Evolutionary conservation across 179 eudicot genomes (phyloP).

Genomic region (Silene noctiflora): DNA sequence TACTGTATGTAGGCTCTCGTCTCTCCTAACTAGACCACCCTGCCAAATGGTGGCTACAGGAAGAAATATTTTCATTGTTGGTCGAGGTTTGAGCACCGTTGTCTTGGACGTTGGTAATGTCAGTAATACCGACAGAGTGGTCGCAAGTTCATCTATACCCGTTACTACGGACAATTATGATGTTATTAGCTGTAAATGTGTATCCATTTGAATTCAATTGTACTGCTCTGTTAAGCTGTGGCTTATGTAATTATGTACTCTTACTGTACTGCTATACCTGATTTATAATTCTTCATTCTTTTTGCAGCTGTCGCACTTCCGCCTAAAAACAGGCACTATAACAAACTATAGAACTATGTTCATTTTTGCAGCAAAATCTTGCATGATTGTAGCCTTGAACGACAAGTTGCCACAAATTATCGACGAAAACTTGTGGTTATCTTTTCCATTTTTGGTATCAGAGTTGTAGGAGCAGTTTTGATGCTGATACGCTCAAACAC

Average conservation of each 20-base stretch:
- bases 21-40: conserved; percentile 61
- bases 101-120: conserved; percentile 49
- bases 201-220: conserved; percentile 39
- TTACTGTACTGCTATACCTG: not conserved
- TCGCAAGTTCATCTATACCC: conserved; percentile 50
- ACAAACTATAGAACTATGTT: not conserved
- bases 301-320: too few species aligned
- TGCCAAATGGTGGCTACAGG: conserved; percentile 66
- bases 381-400: not conserved
- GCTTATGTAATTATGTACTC: conserved; percentile 1
- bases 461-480: too few species aligned
- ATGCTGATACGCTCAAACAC: too few species aligned
- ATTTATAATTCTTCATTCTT: not conserved
- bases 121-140: conserved; percentile 41
- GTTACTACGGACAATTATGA: conserved; percentile 37
- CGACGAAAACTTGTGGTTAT: not conserved
- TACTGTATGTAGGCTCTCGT: conserved; percentile 51
- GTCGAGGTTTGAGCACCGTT: conserved; percentile 69
- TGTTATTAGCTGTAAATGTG: conserved; percentile 62
- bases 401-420: not conserved
- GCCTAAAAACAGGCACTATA: too few species aligned
- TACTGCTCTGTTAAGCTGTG: not conserved
- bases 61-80: conserved; percentile 50
- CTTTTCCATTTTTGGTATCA: too few species aligned
- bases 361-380: not conserved